Evolutionary conservation across 805 yeast genomes (phyloP).

Genomic region (Kuraishia ogatae): DNA sequence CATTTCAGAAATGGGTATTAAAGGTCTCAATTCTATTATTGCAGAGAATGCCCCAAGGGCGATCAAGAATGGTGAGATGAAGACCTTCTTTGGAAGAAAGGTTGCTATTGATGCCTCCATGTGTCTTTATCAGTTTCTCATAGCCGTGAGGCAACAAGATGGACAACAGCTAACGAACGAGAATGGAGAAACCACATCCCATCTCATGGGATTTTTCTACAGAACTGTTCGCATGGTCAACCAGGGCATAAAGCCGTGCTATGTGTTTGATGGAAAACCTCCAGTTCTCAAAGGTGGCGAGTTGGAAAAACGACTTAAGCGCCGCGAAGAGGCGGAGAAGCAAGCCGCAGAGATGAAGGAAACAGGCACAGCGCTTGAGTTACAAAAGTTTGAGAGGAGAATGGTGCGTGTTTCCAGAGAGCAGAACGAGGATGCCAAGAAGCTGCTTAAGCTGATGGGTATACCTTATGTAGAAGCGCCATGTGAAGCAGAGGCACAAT

Average conservation of each 20-base stretch:
- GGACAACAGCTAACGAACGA: conserved; percentile 90
- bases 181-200: conserved; percentile 88
- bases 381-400: conserved; percentile 72
- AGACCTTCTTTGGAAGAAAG: conserved; percentile 83
- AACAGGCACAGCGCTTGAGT: conserved; percentile 70
- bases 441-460: conserved; percentile 80
- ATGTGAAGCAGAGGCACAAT: conserved; percentile 98
- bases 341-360: conserved; percentile 70
- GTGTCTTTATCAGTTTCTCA: conserved; percentile 92
- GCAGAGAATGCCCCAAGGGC: conserved; percentile 88
- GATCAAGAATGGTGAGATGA: conserved; percentile 69
- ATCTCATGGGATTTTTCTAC: conserved; percentile 93
- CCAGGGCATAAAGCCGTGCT: conserved; percentile 92
- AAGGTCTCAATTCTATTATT: conserved; percentile 78
- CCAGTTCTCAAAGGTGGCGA: conserved; percentile 93
- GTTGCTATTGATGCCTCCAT: conserved; percentile 96
- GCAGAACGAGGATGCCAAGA: conserved; percentile 91
- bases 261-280: conserved; percentile 97
- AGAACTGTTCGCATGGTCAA: conserved; percentile 85
- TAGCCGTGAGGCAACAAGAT: conserved; percentile 94
- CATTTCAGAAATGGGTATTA: conserved; percentile 22
- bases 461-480: conserved; percentile 93
- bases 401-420: conserved; percentile 82
- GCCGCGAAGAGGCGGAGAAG: conserved; percentile 77
- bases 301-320: conserved; percentile 71